These are phyloP conservation scores for Dictyostelium capitatum DNA, from an alignment of 78 protist genomes.

Conservation along the genomic window DNA sequence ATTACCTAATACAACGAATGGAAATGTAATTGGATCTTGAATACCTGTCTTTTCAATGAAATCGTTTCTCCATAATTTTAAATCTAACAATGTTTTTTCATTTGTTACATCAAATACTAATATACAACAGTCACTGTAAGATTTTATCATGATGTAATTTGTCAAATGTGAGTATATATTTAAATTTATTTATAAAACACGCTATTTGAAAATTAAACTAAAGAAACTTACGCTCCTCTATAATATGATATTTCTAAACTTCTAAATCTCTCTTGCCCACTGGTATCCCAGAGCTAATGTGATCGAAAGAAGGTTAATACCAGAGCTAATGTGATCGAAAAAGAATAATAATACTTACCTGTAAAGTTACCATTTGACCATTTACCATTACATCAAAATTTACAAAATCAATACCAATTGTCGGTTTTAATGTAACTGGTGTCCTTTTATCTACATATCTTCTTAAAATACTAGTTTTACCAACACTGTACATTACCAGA, in stretches of 20 bases:
- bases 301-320: no score
- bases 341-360: no score
- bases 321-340: no score
- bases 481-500: constrained; percentile 31
- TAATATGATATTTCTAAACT: constrained; percentile 80
- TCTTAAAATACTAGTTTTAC: constrained; percentile 73
- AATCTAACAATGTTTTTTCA: constrained; percentile 55
- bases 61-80: constrained; percentile 80
- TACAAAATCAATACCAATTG: constrained; percentile 79
- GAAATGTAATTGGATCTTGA: constrained; percentile 56
- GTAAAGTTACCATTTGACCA: no score
- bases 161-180: no score
- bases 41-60: constrained; percentile 69
- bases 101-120: constrained; percentile 84
- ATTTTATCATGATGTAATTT: no score
- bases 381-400: constrained; percentile 69
- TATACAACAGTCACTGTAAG: constrained; percentile 88
- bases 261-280: constrained; percentile 89
- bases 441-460: constrained; percentile 78
- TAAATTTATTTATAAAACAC: no score
- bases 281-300: constrained; percentile 88
- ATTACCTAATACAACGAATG: constrained; percentile 78
- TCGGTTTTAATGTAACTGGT: constrained; percentile 63
- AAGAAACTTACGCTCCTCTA: constrained; percentile 89
- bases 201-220: no score